Conservation (phyloP, 305 asterid genomes). For the Salvia sclarea region DNA sequence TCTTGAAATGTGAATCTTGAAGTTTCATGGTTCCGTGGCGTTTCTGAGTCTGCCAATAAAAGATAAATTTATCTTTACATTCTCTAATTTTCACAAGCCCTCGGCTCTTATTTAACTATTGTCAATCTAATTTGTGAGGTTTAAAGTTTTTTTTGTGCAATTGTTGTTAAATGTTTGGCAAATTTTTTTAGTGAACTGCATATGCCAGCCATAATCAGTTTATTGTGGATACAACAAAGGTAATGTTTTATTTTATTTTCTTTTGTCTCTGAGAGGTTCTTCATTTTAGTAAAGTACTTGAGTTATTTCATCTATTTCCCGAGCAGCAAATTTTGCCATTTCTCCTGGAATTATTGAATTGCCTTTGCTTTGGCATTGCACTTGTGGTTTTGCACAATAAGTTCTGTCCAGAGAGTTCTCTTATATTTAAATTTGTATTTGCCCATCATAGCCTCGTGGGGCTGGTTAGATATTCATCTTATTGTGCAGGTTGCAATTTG, state of each 20-base stretch:
- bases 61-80: neutral
- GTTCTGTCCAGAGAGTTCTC: neutral
- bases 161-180: neutral
- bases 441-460: no score
- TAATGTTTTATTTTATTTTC: neutral
- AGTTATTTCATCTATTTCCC: no score
- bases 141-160: neutral
- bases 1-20: neutral
- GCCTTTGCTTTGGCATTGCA: neutral
- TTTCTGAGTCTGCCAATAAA: neutral
- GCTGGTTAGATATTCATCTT: slow-evolving; percentile 25
- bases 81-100: neutral
- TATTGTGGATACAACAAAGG: neutral
- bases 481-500: slow-evolving; percentile 29
- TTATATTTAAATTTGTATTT: neutral
- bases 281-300: neutral
- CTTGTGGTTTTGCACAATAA: neutral
- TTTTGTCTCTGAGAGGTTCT: neutral
- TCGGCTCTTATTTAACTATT: neutral
- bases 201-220: neutral
- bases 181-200: neutral
- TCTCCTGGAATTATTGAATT: neutral
- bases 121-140: neutral
- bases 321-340: neutral
- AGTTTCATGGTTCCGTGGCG: neutral